Evolutionary conservation across 441 rosid genomes (phyloP).

Genomic region (Populus hybrid): DNA sequence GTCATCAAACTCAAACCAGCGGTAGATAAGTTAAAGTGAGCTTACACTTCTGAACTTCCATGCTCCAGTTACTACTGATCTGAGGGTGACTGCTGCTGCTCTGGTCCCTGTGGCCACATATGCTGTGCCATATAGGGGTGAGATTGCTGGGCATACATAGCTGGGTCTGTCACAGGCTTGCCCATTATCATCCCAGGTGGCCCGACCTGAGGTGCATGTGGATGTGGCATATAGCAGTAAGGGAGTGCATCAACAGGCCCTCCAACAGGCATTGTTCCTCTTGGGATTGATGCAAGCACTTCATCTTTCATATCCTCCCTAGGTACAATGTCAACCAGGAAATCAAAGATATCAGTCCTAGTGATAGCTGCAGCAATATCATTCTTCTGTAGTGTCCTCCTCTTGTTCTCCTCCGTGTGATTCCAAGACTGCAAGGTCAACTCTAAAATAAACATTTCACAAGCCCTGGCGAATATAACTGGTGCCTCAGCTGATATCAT

Average conservation of each 20-base stretch:
- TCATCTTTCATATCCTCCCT: slow-evolving; percentile 77
- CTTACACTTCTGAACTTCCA: slow-evolving; percentile 25
- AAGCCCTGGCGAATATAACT: slow-evolving; percentile 77
- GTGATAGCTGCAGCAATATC: slow-evolving; percentile 86
- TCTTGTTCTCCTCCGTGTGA: slow-evolving; percentile 83
- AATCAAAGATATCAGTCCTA: slow-evolving; percentile 81
- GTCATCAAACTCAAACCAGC: slow-evolving; percentile 1
- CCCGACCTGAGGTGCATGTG: slow-evolving; percentile 60
- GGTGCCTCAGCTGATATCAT: slow-evolving; percentile 96
- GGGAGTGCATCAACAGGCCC: slow-evolving; percentile 65
- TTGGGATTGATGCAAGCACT: slow-evolving; percentile 65
- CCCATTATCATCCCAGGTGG: slow-evolving; percentile 84
- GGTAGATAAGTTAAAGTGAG: slow-evolving; percentile 1
- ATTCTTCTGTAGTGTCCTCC: slow-evolving; percentile 80
- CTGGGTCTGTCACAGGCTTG: slow-evolving; percentile 64
- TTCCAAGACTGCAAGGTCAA: slow-evolving; percentile 81
- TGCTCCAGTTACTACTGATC: slow-evolving; percentile 36
- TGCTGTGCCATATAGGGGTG: slow-evolving; percentile 70
- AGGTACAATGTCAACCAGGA: slow-evolving; percentile 76
- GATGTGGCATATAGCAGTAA: slow-evolving; percentile 71
- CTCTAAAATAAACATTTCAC: slow-evolving; percentile 88
- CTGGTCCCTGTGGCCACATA: slow-evolving; percentile 64
- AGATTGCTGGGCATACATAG: slow-evolving; percentile 52
- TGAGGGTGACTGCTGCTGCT: slow-evolving; percentile 70
- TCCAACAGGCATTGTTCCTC: slow-evolving; percentile 61